Conservation (phyloP, 1,139 yeast species). For the Zygosaccharomyces sapae region DNA sequence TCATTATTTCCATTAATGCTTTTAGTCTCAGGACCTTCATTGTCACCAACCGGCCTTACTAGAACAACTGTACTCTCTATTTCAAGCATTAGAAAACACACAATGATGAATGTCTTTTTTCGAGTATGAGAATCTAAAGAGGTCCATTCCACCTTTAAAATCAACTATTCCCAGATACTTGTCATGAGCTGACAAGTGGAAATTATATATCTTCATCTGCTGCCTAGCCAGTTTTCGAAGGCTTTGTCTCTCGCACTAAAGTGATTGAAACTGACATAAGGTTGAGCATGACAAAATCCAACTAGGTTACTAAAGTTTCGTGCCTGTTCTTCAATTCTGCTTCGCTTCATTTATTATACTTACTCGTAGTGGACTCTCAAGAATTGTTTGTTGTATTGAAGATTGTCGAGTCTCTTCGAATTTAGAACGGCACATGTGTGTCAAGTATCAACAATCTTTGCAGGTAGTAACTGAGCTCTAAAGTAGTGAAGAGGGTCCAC, state of each 20-base stretch:
- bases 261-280: background rate
- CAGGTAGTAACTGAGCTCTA: too few species aligned
- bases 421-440: background rate
- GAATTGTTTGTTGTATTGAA: background rate
- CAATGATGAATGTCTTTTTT: background rate
- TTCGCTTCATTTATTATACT: background rate
- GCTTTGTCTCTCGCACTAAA: background rate
- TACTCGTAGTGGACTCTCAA: background rate
- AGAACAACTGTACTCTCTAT: background rate
- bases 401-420: background rate
- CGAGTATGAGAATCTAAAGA: background rate
- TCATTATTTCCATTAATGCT: background rate
- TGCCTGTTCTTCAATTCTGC: background rate
- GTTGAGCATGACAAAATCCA: background rate
- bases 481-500: too few species aligned
- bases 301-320: background rate
- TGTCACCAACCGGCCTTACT: background rate
- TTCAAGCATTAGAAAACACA: background rate
- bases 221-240: background rate
- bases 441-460: background rate
- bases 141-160: background rate
- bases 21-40: background rate
- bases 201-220: background rate
- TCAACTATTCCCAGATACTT: background rate
- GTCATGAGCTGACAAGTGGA: background rate